Percentiles rank a stretch among this genome's conserved stretches.
Conservation (phyloP, 768 basidiomycete species). For the Calocybe indica region DNA sequence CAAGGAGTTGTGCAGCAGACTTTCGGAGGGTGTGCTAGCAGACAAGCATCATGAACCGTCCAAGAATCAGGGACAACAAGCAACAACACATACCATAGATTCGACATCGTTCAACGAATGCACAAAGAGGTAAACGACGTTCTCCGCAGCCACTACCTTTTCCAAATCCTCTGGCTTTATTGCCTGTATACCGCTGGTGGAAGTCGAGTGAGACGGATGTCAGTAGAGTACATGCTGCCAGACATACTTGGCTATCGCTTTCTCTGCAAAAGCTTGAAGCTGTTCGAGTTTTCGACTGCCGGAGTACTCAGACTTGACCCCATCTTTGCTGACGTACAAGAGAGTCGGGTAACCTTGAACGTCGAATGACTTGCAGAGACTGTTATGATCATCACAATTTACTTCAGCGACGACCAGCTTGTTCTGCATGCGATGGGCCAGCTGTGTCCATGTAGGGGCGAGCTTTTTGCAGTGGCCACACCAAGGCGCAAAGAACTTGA, state of each 20-base stretch:
- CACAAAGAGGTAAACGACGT: conserved; percentile 49
- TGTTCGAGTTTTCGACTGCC: conserved; percentile 68
- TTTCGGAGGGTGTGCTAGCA: conserved; percentile 28
- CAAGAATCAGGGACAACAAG: neutral
- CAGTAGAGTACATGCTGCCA: neutral
- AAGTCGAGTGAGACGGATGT: neutral
- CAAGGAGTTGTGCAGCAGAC: conserved; percentile 37
- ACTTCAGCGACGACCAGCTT: conserved; percentile 80
- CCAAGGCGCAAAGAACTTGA: conserved; percentile 89
- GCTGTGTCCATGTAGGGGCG: conserved; percentile 72
- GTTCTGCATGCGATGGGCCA: conserved; percentile 65
- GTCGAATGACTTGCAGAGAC: conserved; percentile 59
- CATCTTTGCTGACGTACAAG: conserved; percentile 55
- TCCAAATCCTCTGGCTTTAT: conserved; percentile 38
- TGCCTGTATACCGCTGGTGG: conserved; percentile 21
- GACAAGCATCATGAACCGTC: conserved; percentile 2
- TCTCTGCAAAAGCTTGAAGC: conserved; percentile 68
- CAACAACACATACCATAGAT: conserved; percentile 23
- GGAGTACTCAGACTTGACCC: conserved; percentile 64
- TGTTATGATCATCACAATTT: conserved; percentile 75
- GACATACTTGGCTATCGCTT: conserved; percentile 67
- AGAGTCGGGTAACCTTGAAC: conserved; percentile 85
- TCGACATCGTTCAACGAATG: conserved; percentile 37
- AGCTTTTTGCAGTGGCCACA: conserved; percentile 97
- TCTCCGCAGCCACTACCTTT: conserved; percentile 22